Percentiles rank a stretch among this genome's conserved stretches.
phyloP scores from a whole-genome alignment of 257 asterid species.

The Solanum pimpinellifolium region DNA sequence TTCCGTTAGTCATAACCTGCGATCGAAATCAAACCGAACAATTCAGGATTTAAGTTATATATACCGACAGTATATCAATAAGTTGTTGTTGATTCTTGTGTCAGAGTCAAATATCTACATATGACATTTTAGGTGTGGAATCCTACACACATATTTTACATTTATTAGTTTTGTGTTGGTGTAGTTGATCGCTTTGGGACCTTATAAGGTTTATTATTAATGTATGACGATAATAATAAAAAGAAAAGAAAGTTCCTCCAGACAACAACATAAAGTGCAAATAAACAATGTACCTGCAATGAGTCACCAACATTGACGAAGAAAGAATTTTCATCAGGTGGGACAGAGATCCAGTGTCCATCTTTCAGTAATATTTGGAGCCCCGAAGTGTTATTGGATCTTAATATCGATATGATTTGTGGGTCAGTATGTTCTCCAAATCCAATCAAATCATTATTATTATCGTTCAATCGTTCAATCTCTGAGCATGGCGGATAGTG shows the following conservation, averaged over 20 bases:
- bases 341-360: conserved; percentile 61
- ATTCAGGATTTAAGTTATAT: background rate
- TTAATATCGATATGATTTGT: conserved; percentile 65
- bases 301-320: conserved; percentile 80
- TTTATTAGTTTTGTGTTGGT: background rate
- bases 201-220: background rate
- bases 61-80: too few relatives aligned
- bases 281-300: conserved; percentile 42
- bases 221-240: too few relatives aligned
- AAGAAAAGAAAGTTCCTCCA: background rate
- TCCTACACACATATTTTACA: background rate
- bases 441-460: conserved; percentile 27
- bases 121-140: background rate
- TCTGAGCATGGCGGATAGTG: conserved; percentile 64
- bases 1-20: conserved; percentile 62
- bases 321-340: conserved; percentile 68
- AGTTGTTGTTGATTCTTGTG: background rate
- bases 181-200: background rate
- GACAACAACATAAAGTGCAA: background rate
- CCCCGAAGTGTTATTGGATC: conserved; percentile 74
- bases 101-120: background rate
- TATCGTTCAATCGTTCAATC: conserved; percentile 10
- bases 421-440: conserved; percentile 89
- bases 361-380: conserved; percentile 57
- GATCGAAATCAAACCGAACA: background rate